A percentile compares a stretch with the other conserved stretches of the same genome.
These are phyloP conservation scores for Cladophialophora yegresii DNA, from an alignment of 2,329 filamentous ascomycete genomes.

Conservation along the genomic window DNA sequence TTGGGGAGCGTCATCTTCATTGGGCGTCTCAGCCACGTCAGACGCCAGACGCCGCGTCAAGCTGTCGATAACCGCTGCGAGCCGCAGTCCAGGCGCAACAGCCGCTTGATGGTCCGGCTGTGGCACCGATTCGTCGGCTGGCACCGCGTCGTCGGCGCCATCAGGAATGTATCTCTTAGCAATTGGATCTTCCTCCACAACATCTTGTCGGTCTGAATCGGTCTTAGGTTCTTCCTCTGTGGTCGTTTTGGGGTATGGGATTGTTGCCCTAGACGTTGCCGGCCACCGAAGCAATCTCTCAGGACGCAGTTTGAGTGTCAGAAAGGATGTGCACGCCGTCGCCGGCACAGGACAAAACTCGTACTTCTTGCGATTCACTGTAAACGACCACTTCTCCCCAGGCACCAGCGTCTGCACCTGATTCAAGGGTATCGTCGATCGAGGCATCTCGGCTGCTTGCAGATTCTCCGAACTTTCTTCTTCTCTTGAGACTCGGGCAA, in stretches of 20 bases:
- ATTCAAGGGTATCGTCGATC: not conserved
- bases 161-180: not conserved
- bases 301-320: constrained; percentile 5
- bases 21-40: constrained; percentile 1
- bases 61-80: not conserved
- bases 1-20: not conserved
- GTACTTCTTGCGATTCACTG: constrained; percentile 4
- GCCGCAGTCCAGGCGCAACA: not conserved
- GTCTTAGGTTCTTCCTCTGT: not conserved
- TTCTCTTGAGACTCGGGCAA: not conserved
- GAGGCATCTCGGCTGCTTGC: constrained; percentile 12
- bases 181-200: constrained; percentile 4
- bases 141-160: constrained; percentile 3
- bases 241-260: not conserved
- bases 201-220: not conserved
- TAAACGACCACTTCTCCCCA: not conserved
- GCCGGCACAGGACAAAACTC: constrained; percentile 4
- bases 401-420: not conserved
- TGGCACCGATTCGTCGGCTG: not conserved
- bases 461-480: constrained; percentile 1
- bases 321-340: constrained; percentile 5
- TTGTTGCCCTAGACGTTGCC: constrained; percentile 1
- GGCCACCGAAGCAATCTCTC: constrained; percentile 11
- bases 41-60: not conserved
- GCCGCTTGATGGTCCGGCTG: not conserved